Percentiles rank a stretch among this genome's conserved stretches.
Conservation (phyloP, 495 filamentous ascomycete species). For the Tuber brumale region DNA sequence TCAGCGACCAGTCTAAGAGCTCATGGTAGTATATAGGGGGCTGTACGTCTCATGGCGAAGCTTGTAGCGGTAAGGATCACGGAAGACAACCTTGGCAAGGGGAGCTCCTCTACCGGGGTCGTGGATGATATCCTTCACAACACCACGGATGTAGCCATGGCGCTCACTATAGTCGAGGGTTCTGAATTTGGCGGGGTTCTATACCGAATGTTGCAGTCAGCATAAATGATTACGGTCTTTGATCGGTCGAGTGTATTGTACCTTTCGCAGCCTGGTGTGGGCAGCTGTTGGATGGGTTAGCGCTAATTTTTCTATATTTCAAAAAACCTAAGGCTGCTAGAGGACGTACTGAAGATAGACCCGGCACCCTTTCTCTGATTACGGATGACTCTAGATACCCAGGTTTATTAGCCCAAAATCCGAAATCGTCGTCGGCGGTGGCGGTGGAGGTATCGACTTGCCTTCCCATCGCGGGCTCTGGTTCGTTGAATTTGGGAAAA, state of each 20-base stretch:
- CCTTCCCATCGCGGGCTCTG: slow-evolving; percentile 39
- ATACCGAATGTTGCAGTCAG: slow-evolving; percentile 42
- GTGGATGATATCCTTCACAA: slow-evolving; percentile 99
- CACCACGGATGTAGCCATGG: slow-evolving; percentile 92
- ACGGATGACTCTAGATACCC: slow-evolving; percentile 63
- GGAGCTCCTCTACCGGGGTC: slow-evolving; percentile 97
- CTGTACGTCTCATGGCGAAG: slow-evolving; percentile 70
- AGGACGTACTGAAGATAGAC: slow-evolving; percentile 86
- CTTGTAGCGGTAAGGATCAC: slow-evolving; percentile 85
- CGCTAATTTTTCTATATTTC: slow-evolving; percentile 28
- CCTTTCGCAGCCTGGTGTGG: slow-evolving; percentile 88
- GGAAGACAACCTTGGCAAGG: slow-evolving; percentile 92
- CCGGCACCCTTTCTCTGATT: slow-evolving; percentile 98
- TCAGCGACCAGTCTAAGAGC: background rate
- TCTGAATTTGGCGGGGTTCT: slow-evolving; percentile 76
- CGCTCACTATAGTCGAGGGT: slow-evolving; percentile 90
- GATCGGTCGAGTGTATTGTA: slow-evolving; percentile 25
- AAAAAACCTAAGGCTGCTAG: slow-evolving; percentile 27
- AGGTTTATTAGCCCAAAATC: slow-evolving; percentile 21
- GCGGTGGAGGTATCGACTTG: slow-evolving; percentile 21
- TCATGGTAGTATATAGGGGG: slow-evolving; percentile 17
- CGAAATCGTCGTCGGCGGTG: background rate
- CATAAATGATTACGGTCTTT: background rate
- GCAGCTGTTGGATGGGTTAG: slow-evolving; percentile 55
- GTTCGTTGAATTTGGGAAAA: slow-evolving; percentile 24